Base-by-base conservation (phyloP, 257 asterid genomes). In the Solanum peruvianum region DNA sequence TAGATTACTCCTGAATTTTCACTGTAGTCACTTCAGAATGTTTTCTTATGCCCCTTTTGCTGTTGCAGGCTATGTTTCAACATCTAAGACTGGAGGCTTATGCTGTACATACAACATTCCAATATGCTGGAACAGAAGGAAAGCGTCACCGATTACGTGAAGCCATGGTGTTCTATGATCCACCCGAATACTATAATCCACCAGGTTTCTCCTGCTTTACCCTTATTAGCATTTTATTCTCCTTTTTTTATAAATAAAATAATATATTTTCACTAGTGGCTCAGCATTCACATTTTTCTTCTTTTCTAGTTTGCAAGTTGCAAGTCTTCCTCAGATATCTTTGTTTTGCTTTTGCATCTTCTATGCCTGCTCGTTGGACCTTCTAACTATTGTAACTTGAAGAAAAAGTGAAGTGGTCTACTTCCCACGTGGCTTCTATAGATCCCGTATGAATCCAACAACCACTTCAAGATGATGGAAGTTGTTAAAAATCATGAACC, bases 81-180 rank as follows among this genome's bases (percentile, higher is more conserved):
- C 99, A 97, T 92, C 99, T 97, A 83, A 91, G 92, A 87, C 85
- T 97, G 91, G 92, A 96, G 89, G 96, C 99, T 3, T 97, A 97
- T 83, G 99, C 98, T 88, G 99, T 96, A 85, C 99, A 97, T 87
- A 96, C 99, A 81, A 97, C 99, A 80, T 97, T 95, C 91, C 99
- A 97, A 88, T 97, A 93, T 92, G 98, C 97, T 85, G 99, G 99
- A 84, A 96, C 99, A 77, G 99, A 93, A 10, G 99, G 99, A 87
- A 97, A 97, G 92, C 97, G 99, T 73, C 99, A 97, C 86, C 93
- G 99, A 84, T 90, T 97, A 81, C 98, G 99, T 86, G 99, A 97
- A 91, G 99, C 94, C 89, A 97, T 92, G 98, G 87, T 93, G 52
- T 97, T 97, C 86, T 91, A 92, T 87, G 99, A 97, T 91, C 97